A percentile compares a stretch with the other conserved stretches of the same genome.
These are phyloP conservation scores for Rhododendron molle DNA, from an alignment of 148 eudicot species.

Conservation along the genomic window DNA sequence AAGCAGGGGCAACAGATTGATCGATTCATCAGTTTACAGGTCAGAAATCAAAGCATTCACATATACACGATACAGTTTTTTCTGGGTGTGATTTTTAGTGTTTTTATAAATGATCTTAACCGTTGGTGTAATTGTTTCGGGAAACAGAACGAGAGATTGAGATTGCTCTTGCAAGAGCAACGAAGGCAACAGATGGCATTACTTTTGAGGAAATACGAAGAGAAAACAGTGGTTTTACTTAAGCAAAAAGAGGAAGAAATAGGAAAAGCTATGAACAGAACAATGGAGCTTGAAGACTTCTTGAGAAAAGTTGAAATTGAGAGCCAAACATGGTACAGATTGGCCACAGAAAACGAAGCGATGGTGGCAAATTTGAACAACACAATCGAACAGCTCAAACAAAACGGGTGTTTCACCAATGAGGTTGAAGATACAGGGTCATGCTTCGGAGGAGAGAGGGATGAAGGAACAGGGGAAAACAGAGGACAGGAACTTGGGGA, in stretches of 20 bases:
- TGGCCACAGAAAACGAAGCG: slow-evolving; percentile 61
- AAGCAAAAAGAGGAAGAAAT: slow-evolving; percentile 66
- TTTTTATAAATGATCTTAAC: neutral
- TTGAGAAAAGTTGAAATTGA: slow-evolving; percentile 48
- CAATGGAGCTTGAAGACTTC: slow-evolving; percentile 45
- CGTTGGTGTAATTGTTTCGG: neutral
- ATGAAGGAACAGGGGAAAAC: slow-evolving; percentile 9
- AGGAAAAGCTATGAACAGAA: slow-evolving; percentile 34
- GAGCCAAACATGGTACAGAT: slow-evolving; percentile 41
- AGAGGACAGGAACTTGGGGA: slow-evolving; percentile 2
- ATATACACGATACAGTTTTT: neutral
- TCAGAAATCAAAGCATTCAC: slow-evolving; percentile 14
- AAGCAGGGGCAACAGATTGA: slow-evolving; percentile 56
- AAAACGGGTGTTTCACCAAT: slow-evolving; percentile 25
- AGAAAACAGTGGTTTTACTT: slow-evolving; percentile 26
- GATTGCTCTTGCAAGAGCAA: slow-evolving; percentile 56
- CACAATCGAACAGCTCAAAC: slow-evolving; percentile 41
- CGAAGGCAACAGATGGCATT: slow-evolving; percentile 42
- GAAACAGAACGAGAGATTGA: slow-evolving; percentile 65
- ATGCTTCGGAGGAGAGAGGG: slow-evolving; percentile 22
- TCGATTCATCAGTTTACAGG: slow-evolving; percentile 53
- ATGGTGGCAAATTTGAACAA: slow-evolving; percentile 35
- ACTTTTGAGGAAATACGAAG: slow-evolving; percentile 39
- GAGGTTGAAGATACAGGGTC: slow-evolving; percentile 58
- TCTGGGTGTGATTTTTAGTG: neutral